Percentiles rank a stretch among this genome's conserved stretches.
These are phyloP conservation scores for Pholiota conissans DNA, from an alignment of 768 basidiomycete genomes.

Conservation along the genomic window DNA sequence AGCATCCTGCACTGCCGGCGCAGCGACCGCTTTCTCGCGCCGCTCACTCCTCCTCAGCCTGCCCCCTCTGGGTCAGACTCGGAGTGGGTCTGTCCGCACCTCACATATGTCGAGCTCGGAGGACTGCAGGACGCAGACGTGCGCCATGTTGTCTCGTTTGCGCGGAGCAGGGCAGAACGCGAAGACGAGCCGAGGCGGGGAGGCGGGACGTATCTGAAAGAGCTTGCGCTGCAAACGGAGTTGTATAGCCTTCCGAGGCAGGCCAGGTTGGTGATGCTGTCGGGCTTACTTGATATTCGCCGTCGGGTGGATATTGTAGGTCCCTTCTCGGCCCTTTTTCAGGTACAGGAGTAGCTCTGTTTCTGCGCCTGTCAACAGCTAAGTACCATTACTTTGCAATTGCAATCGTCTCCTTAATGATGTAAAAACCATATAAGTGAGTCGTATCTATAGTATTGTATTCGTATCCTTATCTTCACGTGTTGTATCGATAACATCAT, in stretches of 20 bases:
- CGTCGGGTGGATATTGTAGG: constrained; percentile 3
- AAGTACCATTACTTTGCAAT: neutral
- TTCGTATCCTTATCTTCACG: neutral
- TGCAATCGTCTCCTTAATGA: neutral
- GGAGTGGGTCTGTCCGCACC: constrained; percentile 14
- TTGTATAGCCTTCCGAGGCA: constrained; percentile 7
- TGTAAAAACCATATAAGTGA: neutral
- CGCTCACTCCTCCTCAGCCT: constrained; percentile 9
- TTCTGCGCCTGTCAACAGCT: neutral
- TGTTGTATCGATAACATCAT: too few species aligned
- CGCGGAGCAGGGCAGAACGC: constrained; percentile 8
- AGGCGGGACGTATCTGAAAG: neutral
- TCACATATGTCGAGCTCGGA: constrained; percentile 12
- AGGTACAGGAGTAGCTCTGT: neutral
- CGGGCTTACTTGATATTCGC: constrained; percentile 6
- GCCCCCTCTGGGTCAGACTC: too few species aligned
- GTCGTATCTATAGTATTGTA: neutral
- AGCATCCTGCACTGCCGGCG: constrained; percentile 11
- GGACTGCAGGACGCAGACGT: constrained; percentile 15
- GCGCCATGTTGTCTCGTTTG: constrained; percentile 15
- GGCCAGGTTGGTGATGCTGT: constrained; percentile 9
- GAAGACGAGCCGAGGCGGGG: neutral
- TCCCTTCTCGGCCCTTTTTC: constrained; percentile 7
- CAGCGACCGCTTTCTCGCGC: constrained; percentile 11
- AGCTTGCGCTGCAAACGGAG: constrained; percentile 9